Conservation (phyloP, 1,139 yeast genomes). For the Pichia sp. region DNA sequence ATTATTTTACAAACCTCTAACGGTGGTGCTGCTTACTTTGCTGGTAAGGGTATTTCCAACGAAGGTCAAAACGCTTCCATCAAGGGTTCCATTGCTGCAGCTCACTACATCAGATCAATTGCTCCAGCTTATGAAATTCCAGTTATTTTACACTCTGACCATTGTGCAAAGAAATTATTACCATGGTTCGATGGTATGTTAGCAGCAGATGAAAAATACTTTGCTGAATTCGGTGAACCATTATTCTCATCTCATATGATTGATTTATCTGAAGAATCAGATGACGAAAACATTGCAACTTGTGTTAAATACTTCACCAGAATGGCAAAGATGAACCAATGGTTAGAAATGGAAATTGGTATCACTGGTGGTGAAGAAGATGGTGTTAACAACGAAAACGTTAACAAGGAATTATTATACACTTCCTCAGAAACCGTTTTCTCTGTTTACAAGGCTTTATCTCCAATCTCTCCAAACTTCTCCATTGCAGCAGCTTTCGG, state of each 20-base stretch:
- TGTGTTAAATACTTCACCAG: slow-evolving; percentile 94
- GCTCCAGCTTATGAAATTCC: slow-evolving; percentile 97
- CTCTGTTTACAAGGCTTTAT: slow-evolving; percentile 82
- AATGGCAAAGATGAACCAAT: slow-evolving; percentile 91
- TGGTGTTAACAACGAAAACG: slow-evolving; percentile 98
- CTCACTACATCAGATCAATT: slow-evolving; percentile 92
- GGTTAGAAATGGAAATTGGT: slow-evolving; percentile 99
- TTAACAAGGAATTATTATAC: slow-evolving; percentile 79
- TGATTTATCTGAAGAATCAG: slow-evolving; percentile 94
- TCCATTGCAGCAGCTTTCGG: slow-evolving; percentile 99
- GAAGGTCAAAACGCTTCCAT: slow-evolving; percentile 89
- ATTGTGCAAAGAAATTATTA: slow-evolving; percentile 95
- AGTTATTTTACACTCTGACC: slow-evolving; percentile 95
- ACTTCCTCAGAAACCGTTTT: slow-evolving; percentile 94
- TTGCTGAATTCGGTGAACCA: slow-evolving; percentile 81
- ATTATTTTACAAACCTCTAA: slow-evolving; percentile 94
- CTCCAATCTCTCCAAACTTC: slow-evolving; percentile 94
- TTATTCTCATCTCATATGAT: slow-evolving; percentile 98
- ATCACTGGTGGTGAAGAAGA: slow-evolving; percentile 99
- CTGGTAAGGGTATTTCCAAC: slow-evolving; percentile 98
- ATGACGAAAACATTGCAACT: slow-evolving; percentile 89
- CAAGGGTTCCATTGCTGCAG: slow-evolving; percentile 96
- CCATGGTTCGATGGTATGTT: slow-evolving; percentile 99
- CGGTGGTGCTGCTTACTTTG: slow-evolving; percentile 99
- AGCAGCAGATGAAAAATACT: slow-evolving; percentile 92